Evolutionary conservation across 306 rosid genomes (phyloP).

Genomic region (Gleditsia sinensis): DNA sequence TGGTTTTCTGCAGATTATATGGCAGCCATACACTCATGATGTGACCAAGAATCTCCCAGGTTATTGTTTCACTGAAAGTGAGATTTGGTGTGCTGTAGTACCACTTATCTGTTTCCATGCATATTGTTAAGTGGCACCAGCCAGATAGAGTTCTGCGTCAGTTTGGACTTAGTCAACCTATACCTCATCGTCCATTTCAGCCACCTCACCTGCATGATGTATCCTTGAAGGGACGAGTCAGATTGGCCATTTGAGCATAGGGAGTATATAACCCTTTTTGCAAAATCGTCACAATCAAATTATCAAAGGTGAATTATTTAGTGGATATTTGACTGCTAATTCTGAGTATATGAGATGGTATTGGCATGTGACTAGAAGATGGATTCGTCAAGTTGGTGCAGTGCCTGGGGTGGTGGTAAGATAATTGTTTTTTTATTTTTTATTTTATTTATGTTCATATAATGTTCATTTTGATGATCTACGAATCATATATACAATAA

Average conservation of each 20-base stretch:
- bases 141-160: background rate
- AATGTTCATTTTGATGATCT: background rate
- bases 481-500: background rate
- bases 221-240: background rate
- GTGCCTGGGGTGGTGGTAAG: background rate
- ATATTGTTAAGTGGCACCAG: background rate
- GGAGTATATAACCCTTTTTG: background rate
- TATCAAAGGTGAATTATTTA: background rate
- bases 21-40: background rate
- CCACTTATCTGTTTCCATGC: background rate
- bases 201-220: background rate
- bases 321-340: background rate
- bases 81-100: background rate
- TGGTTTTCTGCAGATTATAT: background rate
- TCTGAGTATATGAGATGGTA: slow-evolving; percentile 8
- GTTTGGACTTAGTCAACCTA: background rate
- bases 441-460: background rate
- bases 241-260: background rate
- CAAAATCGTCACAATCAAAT: background rate
- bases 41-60: background rate
- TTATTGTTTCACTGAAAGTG: background rate
- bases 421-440: background rate
- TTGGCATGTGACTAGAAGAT: background rate
- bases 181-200: background rate
- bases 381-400: background rate